Base-by-base conservation (phyloP, 2,329 filamentous ascomycete genomes). In the Phyllosticta paracitricarpa region DNA sequence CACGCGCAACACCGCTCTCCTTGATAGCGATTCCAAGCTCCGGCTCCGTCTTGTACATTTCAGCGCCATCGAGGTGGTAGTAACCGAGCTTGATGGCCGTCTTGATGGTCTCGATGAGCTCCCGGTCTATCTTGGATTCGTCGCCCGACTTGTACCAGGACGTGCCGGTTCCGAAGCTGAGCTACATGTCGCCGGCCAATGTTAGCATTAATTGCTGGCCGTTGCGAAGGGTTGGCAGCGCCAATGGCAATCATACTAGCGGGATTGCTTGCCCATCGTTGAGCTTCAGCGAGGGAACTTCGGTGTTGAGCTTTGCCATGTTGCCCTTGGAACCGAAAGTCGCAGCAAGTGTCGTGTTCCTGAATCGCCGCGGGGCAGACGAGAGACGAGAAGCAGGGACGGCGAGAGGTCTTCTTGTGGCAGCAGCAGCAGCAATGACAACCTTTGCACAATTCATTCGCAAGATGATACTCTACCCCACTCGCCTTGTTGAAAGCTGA, bases 261-360 rank as follows among this genome's bases (percentile, higher is more conserved):
- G 89, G 89, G 59, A 92, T 89, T 62, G 84, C 81, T 63, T 84
- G 83, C 64, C 87, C 88, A 76, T 92, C 87, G 66, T 89, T 89
- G 61, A 92, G 79, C 75, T 87, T 89, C 60, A 91, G 72, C 60
- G 73, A 77, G 1, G 85, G 85, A 51, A 82, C 87, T 1, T 75
- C 75, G 4, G 73, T 70, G 63, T 75, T 64, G 28, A 77, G 72
- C 22, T 76, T 71, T n/a, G 76, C 74, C 76, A 78, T 78, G 30
- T 54, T n/a, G n/a, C n/a, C n/a, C n/a, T n/a, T 57, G 51, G 56
- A 58, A 28, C n/a, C 22, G 17, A 19, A n/a, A 9, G 26, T 19
- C n/a, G 24, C 25, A 52, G 40, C 12, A 14, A 24, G 22, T 3
- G 17, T 8, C 51, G 51, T 35, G 25, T 22, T 51, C 19, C 53